Evolutionary conservation across 2,329 filamentous ascomycete species (phyloP), one percentile per base, ranked within the genome.

Genomic region (Elsinoe arachidis): DNA sequence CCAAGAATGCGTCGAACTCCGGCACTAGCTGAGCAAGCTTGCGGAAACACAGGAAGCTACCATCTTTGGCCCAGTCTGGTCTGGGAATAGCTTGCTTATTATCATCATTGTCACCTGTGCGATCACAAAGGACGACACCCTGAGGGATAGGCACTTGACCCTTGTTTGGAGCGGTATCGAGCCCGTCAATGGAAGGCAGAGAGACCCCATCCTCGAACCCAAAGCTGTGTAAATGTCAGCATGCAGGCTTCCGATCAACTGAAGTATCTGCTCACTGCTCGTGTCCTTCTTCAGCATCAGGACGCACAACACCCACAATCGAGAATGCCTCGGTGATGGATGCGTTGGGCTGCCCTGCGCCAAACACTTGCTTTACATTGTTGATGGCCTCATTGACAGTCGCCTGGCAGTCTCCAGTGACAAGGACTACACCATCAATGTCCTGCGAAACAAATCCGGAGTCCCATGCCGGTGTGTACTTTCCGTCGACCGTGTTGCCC

Each of bases 1-100:
- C 34, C 33, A 75, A 57, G 61, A 73, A 75, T 5, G 67, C 65
- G 55, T 77, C 63, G 49, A 75, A 77, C 46, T 76, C 75, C 1
- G 72, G 74, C 5, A 77, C 74, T 3, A 73, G 68, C 59, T 78
- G 74, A 54, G 71, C 66, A 2, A 77, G 67, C 46, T 76, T 72
- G 11, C 74, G 73, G 62, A 77, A 73, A 30, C 68, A 72, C 9
- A 77, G 65, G 58, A 75, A 75, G 60, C 73, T 76, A 3, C 75
- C 74, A 51, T 77, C 74, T 1, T 69, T 62, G 26, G 74, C 72
- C 74, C 74, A 77, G 1, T 62, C 57, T 3, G 49, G 49, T 23
- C 49, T 33, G 11, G 49, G 14, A 35, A 53, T 37, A 43, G 73
- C 66, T 10, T 65, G 63, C 11, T 58, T 63, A 10, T 35, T 33